Conservation (phyloP, 768 basidiomycete genomes). For the Russula compacta region DNA sequence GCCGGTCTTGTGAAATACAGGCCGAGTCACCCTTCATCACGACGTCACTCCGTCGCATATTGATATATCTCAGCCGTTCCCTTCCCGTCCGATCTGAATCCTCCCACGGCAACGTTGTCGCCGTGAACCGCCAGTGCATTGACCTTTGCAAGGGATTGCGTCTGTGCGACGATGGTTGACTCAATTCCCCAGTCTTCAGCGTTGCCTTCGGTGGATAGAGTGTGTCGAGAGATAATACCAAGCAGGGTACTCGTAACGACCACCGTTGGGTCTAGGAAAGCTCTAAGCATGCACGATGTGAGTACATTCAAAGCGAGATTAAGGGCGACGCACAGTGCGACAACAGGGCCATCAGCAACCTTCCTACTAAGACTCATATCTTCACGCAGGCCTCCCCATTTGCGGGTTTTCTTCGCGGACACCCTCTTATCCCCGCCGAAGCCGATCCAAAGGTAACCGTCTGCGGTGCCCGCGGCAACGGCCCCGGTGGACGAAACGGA, state of each 20-base stretch:
- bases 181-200: conserved; percentile 34
- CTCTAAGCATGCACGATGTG: neutral
- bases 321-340: conserved; percentile 44
- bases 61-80: conserved; percentile 37
- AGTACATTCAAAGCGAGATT: neutral
- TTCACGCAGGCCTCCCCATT: conserved; percentile 61
- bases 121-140: conserved; percentile 49
- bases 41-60: neutral
- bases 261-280: conserved; percentile 35
- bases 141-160: conserved; percentile 48
- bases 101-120: conserved; percentile 48
- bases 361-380: conserved; percentile 38
- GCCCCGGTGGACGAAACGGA: conserved; percentile 50
- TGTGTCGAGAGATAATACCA: conserved; percentile 46
- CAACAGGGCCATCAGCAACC: conserved; percentile 66
- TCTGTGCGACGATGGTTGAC: conserved; percentile 36
- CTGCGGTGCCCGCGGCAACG: conserved; percentile 65
- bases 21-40: neutral
- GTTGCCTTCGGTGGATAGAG: conserved; percentile 33
- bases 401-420: conserved; percentile 41
- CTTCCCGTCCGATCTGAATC: conserved; percentile 45
- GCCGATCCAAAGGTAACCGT: conserved; percentile 64
- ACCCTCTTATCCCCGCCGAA: conserved; percentile 51
- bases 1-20: neutral
- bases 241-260: conserved; percentile 53